These are phyloP conservation scores for Arthrocladium fulminans DNA, from an alignment of 2,329 filamentous ascomycete species.

Conservation along the genomic window DNA sequence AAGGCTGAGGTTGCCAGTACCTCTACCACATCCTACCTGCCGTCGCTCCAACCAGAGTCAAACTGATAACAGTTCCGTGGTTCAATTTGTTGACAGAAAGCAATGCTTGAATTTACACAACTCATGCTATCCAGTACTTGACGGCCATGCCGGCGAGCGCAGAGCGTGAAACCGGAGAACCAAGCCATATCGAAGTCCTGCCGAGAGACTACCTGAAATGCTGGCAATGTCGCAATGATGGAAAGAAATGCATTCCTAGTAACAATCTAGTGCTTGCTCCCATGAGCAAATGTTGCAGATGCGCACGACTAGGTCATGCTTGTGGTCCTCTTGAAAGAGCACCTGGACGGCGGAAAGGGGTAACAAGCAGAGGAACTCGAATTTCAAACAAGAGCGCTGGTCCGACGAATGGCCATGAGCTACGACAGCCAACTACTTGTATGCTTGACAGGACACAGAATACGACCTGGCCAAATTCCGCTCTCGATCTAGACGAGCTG, in stretches of 20 bases:
- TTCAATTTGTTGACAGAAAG: too few relatives aligned
- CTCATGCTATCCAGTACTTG: not conserved
- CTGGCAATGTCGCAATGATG: not conserved
- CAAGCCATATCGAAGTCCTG: not conserved
- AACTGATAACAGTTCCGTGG: too few relatives aligned
- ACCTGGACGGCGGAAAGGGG: too few relatives aligned
- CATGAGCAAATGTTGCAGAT: not conserved
- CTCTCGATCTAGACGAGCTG: not conserved
- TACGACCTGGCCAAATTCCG: not conserved
- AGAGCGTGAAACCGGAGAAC: too few relatives aligned
- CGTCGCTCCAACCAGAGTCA: too few relatives aligned
- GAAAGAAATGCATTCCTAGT: not conserved
- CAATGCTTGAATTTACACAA: too few relatives aligned
- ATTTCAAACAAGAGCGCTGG: too few relatives aligned
- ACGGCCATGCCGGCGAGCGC: not conserved
- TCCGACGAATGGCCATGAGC: not conserved
- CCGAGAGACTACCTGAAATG: not conserved
- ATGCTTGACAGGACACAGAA: not conserved
- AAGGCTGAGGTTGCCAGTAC: too few relatives aligned
- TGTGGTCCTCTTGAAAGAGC: not conserved
- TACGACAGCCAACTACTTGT: not conserved
- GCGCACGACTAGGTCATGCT: not conserved
- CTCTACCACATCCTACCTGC: too few relatives aligned
- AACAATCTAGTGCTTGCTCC: not conserved
- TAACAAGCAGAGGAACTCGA: too few relatives aligned